Evolutionary conservation across 1,284 basidiomycete species (phyloP), one percentile per base, ranked within the genome.

Genomic region (Marasmius oreades): DNA sequence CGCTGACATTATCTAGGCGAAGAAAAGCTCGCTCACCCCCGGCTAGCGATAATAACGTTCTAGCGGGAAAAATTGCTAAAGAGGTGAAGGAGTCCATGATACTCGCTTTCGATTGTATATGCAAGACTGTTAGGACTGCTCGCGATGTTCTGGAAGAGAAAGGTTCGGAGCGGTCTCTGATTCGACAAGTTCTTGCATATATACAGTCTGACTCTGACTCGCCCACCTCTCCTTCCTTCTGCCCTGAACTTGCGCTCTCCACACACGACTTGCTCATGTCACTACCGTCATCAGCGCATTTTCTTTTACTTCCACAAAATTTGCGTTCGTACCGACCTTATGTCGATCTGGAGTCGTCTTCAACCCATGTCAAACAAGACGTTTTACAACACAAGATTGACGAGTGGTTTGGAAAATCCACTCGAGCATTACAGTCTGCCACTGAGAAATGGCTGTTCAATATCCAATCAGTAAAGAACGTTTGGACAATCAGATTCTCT

Each of bases 281-380:
- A 12, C 75, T 92, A 18, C 89, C 89, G 0, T 90, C 90, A 1
- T 86, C 88, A 0, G 80, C 84, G 11, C 85, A 89, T 58, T 81
- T 90, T 62, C 75, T 82, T 22, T 73, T 88, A 43, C 77, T 92
- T 0, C 88, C 89, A 0, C 66, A 74, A 3, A 80, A 76, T 57
- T 77, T 92, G 59, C 77, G 77, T 58, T 77, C 79, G 10, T 92
- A 90, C 66, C 85, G 81, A 62, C 90, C 90, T 20, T 90, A 88
- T 64, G 77, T 92, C 56, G 88, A 91, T 62, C 69, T 82, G 10
- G 70, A 73, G 8, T 85, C 88, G 0, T 69, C 78, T 1, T 81
- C 81, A 1, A 76, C 82, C 14, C 75, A 74, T 5, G 66, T 85
- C 16, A 67, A 78, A 3, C 73, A 72, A 42, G 62, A 68, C 1